A percentile compares a stretch with the other conserved stretches of the same genome.
Evolutionary conservation across 2,329 filamentous ascomycete species (phyloP).

Genomic region (Penicillium sp.): DNA sequence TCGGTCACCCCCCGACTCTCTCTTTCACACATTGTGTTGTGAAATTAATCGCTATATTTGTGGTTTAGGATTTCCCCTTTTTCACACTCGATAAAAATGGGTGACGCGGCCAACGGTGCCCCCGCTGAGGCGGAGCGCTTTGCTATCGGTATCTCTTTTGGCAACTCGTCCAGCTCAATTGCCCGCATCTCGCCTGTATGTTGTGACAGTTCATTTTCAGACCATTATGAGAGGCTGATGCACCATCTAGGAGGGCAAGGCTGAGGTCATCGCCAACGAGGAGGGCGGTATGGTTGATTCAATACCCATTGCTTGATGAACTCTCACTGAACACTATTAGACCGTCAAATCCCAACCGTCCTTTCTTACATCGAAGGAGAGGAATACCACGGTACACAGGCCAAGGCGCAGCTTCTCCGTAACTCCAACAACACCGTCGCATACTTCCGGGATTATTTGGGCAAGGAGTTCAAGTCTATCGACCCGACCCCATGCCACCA

Average conservation of each 20-base stretch:
- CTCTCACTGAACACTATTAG: conserved; percentile 47
- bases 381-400: conserved; percentile 94
- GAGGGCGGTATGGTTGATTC: conserved; percentile 70
- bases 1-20: conserved; percentile 17
- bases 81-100: conserved; percentile 38
- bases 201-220: conserved; percentile 5
- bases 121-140: conserved; percentile 52
- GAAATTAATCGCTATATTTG: conserved; percentile 10
- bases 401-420: conserved; percentile 87
- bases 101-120: conserved; percentile 54
- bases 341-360: conserved; percentile 93
- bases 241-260: conserved; percentile 71
- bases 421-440: conserved; percentile 91
- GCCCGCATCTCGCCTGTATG: conserved; percentile 70
- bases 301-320: conserved; percentile 5
- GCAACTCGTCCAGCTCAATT: conserved; percentile 98
- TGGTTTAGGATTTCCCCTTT: conserved; percentile 11
- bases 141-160: conserved; percentile 94
- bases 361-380: conserved; percentile 94
- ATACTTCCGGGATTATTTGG: conserved; percentile 93
- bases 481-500: conserved; percentile 93
- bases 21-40: conserved; percentile 19
- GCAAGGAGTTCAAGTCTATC: conserved; percentile 94
- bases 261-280: conserved; percentile 97
- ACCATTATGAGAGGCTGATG: conserved; percentile 9